Conservation (phyloP, 768 basidiomycete genomes). For the Hericium alpestre region DNA sequence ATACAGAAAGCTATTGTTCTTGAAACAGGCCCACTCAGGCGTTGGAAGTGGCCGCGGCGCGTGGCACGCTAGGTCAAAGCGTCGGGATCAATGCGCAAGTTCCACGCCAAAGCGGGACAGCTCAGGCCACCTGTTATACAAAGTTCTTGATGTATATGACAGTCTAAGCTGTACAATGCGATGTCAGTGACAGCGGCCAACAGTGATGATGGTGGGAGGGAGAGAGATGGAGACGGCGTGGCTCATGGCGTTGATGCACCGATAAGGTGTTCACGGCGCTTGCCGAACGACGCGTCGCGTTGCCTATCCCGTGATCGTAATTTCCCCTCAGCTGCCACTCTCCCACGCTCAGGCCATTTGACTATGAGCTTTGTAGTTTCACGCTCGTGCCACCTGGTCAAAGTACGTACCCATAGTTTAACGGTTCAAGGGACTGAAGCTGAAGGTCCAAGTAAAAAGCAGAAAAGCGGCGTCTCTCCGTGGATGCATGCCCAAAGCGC, state of each 20-base stretch:
- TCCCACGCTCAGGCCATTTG: too few relatives aligned
- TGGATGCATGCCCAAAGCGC: too few relatives aligned
- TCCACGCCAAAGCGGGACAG: too few relatives aligned
- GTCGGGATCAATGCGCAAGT: background rate
- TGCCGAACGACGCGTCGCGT: background rate
- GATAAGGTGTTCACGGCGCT: background rate
- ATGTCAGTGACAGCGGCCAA: too few relatives aligned
- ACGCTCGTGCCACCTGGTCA: too few relatives aligned
- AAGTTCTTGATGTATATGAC: background rate
- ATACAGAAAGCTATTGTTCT: background rate
- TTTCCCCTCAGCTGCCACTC: background rate
- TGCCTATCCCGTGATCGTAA: background rate
- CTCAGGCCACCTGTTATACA: too few relatives aligned
- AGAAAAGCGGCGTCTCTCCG: too few relatives aligned
- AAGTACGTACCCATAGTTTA: too few relatives aligned
- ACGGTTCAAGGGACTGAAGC: too few relatives aligned
- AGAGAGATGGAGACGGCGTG: background rate
- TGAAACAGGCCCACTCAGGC: background rate
- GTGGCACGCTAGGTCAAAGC: background rate
- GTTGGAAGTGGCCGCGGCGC: background rate
- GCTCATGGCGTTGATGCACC: background rate
- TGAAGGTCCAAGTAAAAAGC: too few relatives aligned
- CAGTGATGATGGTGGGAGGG: background rate
- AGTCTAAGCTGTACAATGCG: background rate
- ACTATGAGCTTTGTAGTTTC: too few relatives aligned